Evolutionary conservation across 2,329 filamentous ascomycete species (phyloP).

Genomic region (Drechslerella stenobrocha): DNA sequence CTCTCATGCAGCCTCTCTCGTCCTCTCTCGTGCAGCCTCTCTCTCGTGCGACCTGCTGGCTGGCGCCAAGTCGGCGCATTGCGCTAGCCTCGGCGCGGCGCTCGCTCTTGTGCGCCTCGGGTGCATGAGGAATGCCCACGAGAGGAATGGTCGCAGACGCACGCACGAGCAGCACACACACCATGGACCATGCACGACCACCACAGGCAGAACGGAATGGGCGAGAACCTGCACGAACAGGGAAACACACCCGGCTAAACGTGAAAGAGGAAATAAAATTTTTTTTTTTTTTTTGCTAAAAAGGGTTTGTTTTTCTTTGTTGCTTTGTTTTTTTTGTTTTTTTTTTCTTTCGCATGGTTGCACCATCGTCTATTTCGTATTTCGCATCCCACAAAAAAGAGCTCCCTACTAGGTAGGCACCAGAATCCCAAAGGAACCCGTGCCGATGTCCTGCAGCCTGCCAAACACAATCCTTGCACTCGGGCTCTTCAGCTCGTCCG

Average conservation of each 20-base stretch:
- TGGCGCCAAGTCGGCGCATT: too few species aligned
- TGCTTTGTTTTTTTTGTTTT: too few species aligned
- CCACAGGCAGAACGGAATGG: neutral
- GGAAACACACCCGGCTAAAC: neutral
- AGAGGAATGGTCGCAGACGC: neutral
- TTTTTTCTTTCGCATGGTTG: too few species aligned
- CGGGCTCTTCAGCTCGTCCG: constrained; percentile 82
- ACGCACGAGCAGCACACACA: neutral
- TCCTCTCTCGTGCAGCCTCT: constrained; percentile 9
- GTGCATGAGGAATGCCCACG: too few species aligned
- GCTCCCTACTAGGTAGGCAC: constrained; percentile 20
- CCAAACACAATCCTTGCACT: constrained; percentile 88
- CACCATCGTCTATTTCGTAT: too few species aligned
- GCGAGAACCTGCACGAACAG: neutral
- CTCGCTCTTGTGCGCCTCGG: too few species aligned
- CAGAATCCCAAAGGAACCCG: constrained; percentile 60
- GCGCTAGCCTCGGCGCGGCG: too few species aligned
- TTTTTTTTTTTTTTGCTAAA: too few species aligned
- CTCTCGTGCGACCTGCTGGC: neutral
- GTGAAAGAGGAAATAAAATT: neutral
- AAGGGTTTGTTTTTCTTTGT: too few species aligned
- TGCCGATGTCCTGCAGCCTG: constrained; percentile 77
- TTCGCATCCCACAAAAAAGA: neutral
- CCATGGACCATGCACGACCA: neutral
- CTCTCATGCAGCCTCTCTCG: constrained; percentile 25